Conservation (phyloP, 768 basidiomycete species). For the Stropharia rugosoannulata region DNA sequence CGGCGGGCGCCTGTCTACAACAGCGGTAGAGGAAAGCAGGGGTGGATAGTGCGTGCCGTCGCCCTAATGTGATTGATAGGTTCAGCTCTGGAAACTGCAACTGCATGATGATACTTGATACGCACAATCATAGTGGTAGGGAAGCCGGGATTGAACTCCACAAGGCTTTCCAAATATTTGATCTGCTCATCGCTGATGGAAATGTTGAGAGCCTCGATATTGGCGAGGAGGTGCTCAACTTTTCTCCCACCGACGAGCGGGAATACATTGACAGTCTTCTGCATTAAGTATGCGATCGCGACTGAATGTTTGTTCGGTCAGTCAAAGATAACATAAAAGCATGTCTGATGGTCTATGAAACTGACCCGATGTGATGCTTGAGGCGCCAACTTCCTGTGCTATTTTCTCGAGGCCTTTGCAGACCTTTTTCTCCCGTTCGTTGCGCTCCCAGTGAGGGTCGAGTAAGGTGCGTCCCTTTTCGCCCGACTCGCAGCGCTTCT, state of each 20-base stretch:
- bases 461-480: slow-evolving; percentile 38
- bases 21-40: too few species aligned
- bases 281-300: slow-evolving; percentile 54
- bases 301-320: slow-evolving; percentile 25
- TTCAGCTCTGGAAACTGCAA: too few species aligned
- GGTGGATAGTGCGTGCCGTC: too few species aligned
- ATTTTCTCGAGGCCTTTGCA: slow-evolving; percentile 46
- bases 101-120: too few species aligned
- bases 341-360: slow-evolving; percentile 14
- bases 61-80: too few species aligned
- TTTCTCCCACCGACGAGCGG: slow-evolving; percentile 39
- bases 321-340: neutral
- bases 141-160: neutral
- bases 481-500: slow-evolving; percentile 21
- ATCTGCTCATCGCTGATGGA: slow-evolving; percentile 25
- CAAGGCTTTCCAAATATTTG: neutral
- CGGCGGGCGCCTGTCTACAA: too few species aligned
- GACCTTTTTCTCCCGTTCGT: neutral
- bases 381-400: slow-evolving; percentile 46
- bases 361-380: slow-evolving; percentile 41
- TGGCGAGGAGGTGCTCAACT: slow-evolving; percentile 40
- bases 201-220: slow-evolving; percentile 41
- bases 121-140: too few species aligned
- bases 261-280: slow-evolving; percentile 53
- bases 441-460: slow-evolving; percentile 5